Evolutionary conservation across 2,329 filamentous ascomycete genomes (phyloP).

Genomic region (Cercospora nicotianae): DNA sequence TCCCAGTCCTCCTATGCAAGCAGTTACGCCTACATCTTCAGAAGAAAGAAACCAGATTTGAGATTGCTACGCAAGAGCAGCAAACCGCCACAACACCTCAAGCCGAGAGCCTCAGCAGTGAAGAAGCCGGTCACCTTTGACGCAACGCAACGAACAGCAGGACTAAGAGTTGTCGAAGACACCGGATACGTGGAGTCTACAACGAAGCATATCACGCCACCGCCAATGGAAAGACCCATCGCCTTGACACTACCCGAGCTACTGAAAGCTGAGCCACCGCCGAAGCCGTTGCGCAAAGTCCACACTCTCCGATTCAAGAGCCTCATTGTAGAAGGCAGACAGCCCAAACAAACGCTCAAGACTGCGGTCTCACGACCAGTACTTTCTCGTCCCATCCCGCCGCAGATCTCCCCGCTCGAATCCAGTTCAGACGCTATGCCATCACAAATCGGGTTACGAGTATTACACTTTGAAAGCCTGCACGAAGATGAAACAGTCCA

Average conservation of each 20-base stretch:
- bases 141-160: not conserved
- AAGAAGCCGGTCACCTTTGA: not conserved
- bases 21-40: slow-evolving; percentile 33
- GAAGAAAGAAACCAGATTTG: slow-evolving; percentile 28
- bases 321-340: not conserved
- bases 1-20: slow-evolving; percentile 30
- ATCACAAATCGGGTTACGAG: not conserved
- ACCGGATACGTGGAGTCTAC: slow-evolving; percentile 23
- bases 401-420: no score
- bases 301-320: slow-evolving; percentile 15
- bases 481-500: not conserved
- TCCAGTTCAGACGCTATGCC: not conserved
- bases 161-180: slow-evolving; percentile 35
- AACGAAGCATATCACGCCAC: slow-evolving; percentile 12
- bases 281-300: slow-evolving; percentile 19
- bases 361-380: not conserved
- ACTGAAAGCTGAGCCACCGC: slow-evolving; percentile 10
- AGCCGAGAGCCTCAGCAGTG: slow-evolving; percentile 16
- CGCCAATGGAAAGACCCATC: slow-evolving; percentile 5
- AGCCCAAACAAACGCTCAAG: not conserved
- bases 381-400: not conserved
- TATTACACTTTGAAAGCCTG: slow-evolving; percentile 9
- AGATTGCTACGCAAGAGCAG: slow-evolving; percentile 34
- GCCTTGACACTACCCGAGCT: slow-evolving; percentile 19
- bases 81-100: slow-evolving; percentile 32